phyloP scores from a whole-genome alignment of 1,139 yeast species.

The Pneumocystis murina region DNA sequence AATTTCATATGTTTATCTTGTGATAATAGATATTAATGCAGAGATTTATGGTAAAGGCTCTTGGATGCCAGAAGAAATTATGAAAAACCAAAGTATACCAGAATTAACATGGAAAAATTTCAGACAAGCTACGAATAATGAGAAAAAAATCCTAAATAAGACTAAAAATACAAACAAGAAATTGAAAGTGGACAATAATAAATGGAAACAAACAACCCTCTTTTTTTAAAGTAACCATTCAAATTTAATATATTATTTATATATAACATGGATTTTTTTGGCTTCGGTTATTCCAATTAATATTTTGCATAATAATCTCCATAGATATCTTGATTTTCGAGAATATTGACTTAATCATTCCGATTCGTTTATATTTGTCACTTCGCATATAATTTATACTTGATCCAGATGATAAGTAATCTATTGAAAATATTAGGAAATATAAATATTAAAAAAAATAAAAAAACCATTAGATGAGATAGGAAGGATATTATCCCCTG shows the following conservation, averaged over 20 bases:
- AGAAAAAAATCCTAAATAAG: neutral
- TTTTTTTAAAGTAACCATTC: neutral
- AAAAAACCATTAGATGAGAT: constrained; percentile 5
- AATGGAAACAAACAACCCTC: neutral
- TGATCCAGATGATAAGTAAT: neutral
- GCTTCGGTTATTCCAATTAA: neutral
- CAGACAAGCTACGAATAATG: neutral
- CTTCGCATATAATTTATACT: neutral
- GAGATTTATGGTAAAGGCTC: neutral
- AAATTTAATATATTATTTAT: neutral
- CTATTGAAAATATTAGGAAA: neutral
- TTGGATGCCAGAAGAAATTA: neutral
- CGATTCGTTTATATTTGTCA: neutral
- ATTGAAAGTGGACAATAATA: neutral
- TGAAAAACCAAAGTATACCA: neutral
- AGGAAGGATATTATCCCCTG: constrained; percentile 81
- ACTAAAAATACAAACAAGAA: neutral
- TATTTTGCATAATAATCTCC: neutral
- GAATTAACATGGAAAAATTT: neutral
- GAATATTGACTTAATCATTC: neutral
- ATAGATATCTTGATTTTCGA: neutral
- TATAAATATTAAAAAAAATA: neutral
- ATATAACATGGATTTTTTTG: neutral
- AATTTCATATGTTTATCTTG: neutral
- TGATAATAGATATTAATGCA: neutral